Conservation (phyloP, 805 yeast species). For the Ogataea glucozyma region DNA sequence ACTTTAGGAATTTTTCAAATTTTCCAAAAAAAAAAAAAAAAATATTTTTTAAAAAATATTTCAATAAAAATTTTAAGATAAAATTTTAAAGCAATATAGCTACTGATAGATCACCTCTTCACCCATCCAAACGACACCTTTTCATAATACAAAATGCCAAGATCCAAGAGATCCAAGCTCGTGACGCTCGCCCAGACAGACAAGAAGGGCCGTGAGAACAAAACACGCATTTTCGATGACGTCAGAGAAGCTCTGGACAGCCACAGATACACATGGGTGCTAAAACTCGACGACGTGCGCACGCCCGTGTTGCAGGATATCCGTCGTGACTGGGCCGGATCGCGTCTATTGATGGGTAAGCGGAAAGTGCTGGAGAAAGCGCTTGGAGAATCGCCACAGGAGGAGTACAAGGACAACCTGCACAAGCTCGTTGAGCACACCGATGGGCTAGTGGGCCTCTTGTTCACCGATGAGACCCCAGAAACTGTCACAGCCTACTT, state of each 20-base stretch:
- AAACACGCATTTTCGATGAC: constrained; percentile 87
- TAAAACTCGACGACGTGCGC: constrained; percentile 87
- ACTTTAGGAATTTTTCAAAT: constrained; percentile 14
- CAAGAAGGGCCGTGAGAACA: constrained; percentile 91
- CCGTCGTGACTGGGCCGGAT: constrained; percentile 90
- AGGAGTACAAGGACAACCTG: constrained; percentile 86
- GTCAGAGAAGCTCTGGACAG: constrained; percentile 79
- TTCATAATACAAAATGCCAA: constrained; percentile 76
- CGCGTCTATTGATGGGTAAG: constrained; percentile 86
- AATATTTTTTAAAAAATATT: constrained; percentile 8
- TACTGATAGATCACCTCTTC: background rate
- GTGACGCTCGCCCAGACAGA: constrained; percentile 95
- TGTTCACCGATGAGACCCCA: constrained; percentile 87
- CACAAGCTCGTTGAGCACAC: constrained; percentile 64
- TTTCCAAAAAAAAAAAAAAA: constrained; percentile 5
- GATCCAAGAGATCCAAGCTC: constrained; percentile 94
- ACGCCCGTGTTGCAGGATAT: constrained; percentile 94
- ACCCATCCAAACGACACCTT: background rate
- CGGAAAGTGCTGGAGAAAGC: constrained; percentile 93
- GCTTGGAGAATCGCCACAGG: constrained; percentile 81
- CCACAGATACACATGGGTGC: constrained; percentile 78
- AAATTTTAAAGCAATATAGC: background rate
- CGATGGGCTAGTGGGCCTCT: constrained; percentile 80
- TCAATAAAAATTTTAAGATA: background rate
- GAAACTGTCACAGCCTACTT: constrained; percentile 91